These are phyloP conservation scores for Parmelia sp. DNA, from an alignment of 495 filamentous ascomycete genomes.

Conservation along the genomic window DNA sequence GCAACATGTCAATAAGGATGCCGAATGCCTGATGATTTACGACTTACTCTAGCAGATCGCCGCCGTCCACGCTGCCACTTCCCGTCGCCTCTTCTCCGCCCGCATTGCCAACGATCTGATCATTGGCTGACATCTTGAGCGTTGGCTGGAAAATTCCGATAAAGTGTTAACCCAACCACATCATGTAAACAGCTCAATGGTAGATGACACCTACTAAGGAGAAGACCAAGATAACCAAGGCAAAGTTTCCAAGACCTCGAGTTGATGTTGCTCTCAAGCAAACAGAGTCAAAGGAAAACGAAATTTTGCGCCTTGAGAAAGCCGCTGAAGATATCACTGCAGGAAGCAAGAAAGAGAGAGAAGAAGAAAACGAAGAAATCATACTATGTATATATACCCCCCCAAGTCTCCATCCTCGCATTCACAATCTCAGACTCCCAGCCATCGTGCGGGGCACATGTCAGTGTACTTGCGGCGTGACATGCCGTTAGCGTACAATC, in stretches of 20 bases:
- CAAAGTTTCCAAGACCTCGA: background rate
- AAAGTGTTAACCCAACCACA: background rate
- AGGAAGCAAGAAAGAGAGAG: no score
- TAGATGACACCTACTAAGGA: background rate
- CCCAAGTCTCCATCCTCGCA: background rate
- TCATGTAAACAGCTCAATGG: background rate
- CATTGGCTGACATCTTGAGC: slow-evolving; percentile 1
- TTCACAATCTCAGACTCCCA: background rate
- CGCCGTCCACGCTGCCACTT: background rate
- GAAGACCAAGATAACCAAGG: background rate
- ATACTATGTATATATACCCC: background rate
- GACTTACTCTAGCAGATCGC: background rate
- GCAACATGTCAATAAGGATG: background rate
- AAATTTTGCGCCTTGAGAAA: background rate
- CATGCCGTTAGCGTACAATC: background rate
- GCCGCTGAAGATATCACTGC: background rate
- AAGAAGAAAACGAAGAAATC: background rate
- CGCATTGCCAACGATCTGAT: background rate
- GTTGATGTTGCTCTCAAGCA: background rate
- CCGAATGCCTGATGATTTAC: background rate
- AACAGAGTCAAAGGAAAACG: background rate
- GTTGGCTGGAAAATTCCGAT: background rate
- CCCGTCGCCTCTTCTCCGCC: background rate
- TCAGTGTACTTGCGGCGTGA: background rate
- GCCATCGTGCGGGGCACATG: background rate